A percentile compares a stretch with the other conserved stretches of the same genome.
Conservation (phyloP, 192 early-diverging fungal species). For the Phycomyces blakesleeanus region DNA sequence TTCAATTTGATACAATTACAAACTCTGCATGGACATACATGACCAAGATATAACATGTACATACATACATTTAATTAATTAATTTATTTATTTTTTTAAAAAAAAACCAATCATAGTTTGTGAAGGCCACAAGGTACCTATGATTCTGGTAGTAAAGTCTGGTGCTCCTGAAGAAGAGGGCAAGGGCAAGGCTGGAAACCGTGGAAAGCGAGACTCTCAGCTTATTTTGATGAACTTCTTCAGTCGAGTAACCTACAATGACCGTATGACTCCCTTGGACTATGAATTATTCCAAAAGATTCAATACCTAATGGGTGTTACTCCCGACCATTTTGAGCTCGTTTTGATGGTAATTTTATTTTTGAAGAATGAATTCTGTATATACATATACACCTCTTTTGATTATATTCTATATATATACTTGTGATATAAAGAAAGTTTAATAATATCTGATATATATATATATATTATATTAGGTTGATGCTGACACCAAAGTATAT, state of each 20-base stretch:
- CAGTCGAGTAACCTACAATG: constrained; percentile 78
- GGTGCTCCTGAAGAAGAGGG: constrained; percentile 66
- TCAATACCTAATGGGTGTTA: constrained; percentile 77
- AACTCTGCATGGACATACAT: too few relatives aligned
- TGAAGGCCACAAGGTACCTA: constrained; percentile 63
- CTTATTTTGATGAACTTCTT: constrained; percentile 96
- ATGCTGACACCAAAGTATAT: constrained; percentile 91
- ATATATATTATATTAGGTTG: constrained; percentile 46
- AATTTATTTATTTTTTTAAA: constrained; percentile 14
- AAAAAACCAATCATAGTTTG: too few relatives aligned
- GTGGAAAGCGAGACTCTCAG: constrained; percentile 97
- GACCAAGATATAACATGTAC: too few relatives aligned
- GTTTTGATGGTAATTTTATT: constrained; percentile 73
- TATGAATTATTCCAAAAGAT: constrained; percentile 91
- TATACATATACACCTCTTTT: too few relatives aligned
- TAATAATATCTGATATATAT: neutral
- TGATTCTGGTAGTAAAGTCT: constrained; percentile 68
- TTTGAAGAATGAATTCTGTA: too few relatives aligned
- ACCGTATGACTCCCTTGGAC: constrained; percentile 88
- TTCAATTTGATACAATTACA: too few relatives aligned
- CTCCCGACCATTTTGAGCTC: constrained; percentile 82
- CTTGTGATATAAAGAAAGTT: neutral
- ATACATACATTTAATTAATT: neutral
- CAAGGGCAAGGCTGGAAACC: constrained; percentile 80
- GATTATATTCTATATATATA: constrained; percentile 1